phyloP scores from a whole-genome alignment of 495 filamentous ascomycete species.

The Aspergillus hancockii region DNA sequence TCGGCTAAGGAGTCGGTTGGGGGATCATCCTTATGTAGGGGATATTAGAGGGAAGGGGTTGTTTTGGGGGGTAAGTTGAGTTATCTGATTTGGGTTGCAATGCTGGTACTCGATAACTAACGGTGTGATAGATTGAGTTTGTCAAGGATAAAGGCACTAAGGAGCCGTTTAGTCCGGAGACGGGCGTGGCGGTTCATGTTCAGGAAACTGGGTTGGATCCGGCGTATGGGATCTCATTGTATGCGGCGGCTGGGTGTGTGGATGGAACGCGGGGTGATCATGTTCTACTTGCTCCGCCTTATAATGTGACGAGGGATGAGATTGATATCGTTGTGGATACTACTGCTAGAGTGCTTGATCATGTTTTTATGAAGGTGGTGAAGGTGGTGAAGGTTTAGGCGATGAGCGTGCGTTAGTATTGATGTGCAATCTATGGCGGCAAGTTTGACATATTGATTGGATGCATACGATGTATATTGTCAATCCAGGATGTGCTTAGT shows the following conservation, averaged over 20 bases:
- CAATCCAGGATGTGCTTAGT: too few relatives aligned
- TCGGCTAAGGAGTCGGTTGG: constrained; percentile 35
- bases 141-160: constrained; percentile 58
- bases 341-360: constrained; percentile 35
- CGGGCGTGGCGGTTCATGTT: constrained; percentile 45
- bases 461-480: too few relatives aligned
- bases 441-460: too few relatives aligned
- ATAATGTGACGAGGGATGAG: constrained; percentile 63
- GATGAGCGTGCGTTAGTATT: neutral
- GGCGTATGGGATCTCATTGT: constrained; percentile 64
- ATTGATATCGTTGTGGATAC: constrained; percentile 59
- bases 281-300: constrained; percentile 73
- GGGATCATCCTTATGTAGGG: constrained; percentile 47
- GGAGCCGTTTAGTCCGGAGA: constrained; percentile 47
- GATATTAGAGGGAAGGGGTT: constrained; percentile 59
- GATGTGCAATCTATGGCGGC: neutral
- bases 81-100: neutral
- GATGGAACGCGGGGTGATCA: constrained; percentile 74
- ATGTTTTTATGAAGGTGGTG: constrained; percentile 31
- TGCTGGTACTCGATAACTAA: neutral
- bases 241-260: constrained; percentile 66
- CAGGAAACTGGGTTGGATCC: constrained; percentile 52
- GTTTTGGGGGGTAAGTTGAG: constrained; percentile 54
- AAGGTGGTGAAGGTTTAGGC: constrained; percentile 15
- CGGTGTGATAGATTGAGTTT: constrained; percentile 51